Evolutionary conservation across 371 early-diverging fungal species (phyloP).

Genomic region (Mycotypha africana): DNA sequence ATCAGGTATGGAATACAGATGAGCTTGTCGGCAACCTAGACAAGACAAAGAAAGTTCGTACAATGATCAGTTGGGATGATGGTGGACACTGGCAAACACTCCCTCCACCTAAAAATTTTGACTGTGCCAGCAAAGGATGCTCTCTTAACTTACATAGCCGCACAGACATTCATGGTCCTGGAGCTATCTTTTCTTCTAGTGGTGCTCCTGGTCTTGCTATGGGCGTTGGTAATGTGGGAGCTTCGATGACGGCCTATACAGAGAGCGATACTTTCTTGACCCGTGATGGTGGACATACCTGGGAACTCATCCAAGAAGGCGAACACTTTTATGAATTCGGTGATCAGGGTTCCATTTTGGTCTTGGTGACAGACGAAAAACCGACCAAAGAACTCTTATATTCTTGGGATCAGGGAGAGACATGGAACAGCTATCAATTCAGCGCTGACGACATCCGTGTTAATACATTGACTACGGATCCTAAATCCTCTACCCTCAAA

Average conservation of each 20-base stretch:
- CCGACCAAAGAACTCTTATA: conserved; percentile 69
- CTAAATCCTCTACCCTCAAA: conserved; percentile 49
- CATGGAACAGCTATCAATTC: conserved; percentile 55
- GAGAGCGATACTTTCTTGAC: conserved; percentile 74
- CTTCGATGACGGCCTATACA: conserved; percentile 49
- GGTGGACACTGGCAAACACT: conserved; percentile 74
- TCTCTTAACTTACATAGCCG: conserved; percentile 73
- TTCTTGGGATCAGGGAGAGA: conserved; percentile 64
- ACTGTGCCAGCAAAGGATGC: conserved; percentile 51
- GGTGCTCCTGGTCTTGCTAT: conserved; percentile 84
- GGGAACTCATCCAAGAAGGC: conserved; percentile 58
- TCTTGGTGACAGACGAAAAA: conserved; percentile 61
- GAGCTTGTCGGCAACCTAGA: conserved; percentile 47
- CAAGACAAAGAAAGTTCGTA: conserved; percentile 59
- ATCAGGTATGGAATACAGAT: conserved; percentile 73
- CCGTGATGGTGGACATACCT: conserved; percentile 76
- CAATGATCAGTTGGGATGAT: conserved; percentile 84
- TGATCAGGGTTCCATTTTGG: conserved; percentile 74
- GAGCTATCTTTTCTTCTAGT: conserved; percentile 63
- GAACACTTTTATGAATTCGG: conserved; percentile 73
- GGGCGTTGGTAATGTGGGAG: conserved; percentile 89
- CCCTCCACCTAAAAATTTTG: conserved; percentile 54
- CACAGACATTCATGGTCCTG: conserved; percentile 58
- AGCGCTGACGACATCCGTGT: conserved; percentile 40
- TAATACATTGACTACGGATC: conserved; percentile 52